Percentiles rank a stretch among this genome's conserved stretches.
Evolutionary conservation across 495 filamentous ascomycete genomes (phyloP).

Genomic region (Daldinia vernicosa): DNA sequence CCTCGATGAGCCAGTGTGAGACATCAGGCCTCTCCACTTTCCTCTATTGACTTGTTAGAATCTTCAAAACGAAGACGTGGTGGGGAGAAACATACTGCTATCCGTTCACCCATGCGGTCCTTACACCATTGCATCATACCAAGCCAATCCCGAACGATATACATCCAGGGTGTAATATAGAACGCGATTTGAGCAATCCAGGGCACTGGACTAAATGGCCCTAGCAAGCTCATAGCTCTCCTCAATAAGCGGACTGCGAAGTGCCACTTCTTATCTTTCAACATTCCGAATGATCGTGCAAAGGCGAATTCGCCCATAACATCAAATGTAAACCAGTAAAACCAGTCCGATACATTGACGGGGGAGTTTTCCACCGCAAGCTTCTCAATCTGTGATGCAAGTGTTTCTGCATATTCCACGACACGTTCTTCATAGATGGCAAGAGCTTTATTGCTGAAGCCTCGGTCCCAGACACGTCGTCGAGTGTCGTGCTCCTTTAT

Average conservation of each 20-base stretch:
- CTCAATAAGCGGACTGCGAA: slow-evolving; percentile 47
- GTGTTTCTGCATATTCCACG: slow-evolving; percentile 41
- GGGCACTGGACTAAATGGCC: slow-evolving; percentile 47
- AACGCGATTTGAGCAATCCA: slow-evolving; percentile 52
- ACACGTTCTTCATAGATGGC: slow-evolving; percentile 32
- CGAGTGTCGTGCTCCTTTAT: slow-evolving; percentile 41
- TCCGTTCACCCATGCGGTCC: slow-evolving; percentile 47
- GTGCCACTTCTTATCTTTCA: slow-evolving; percentile 48
- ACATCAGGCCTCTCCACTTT: slow-evolving; percentile 41
- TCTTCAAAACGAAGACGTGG: background rate
- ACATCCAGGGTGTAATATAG: slow-evolving; percentile 44
- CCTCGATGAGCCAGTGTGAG: slow-evolving; percentile 48
- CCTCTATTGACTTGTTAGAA: slow-evolving; percentile 37
- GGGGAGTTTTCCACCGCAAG: slow-evolving; percentile 24
- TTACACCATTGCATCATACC: slow-evolving; percentile 47
- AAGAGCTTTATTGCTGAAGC: slow-evolving; percentile 44
- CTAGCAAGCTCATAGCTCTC: slow-evolving; percentile 48
- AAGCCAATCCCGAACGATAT: slow-evolving; percentile 45
- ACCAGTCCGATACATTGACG: slow-evolving; percentile 44
- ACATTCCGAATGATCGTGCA: slow-evolving; percentile 51
- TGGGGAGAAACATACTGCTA: slow-evolving; percentile 33
- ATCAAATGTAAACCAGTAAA: slow-evolving; percentile 54
- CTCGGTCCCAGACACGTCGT: slow-evolving; percentile 49
- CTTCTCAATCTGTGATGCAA: slow-evolving; percentile 41
- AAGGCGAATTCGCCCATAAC: slow-evolving; percentile 58